Conservation (phyloP, 2,329 filamentous ascomycete species). For the Exophiala aquamarina region DNA sequence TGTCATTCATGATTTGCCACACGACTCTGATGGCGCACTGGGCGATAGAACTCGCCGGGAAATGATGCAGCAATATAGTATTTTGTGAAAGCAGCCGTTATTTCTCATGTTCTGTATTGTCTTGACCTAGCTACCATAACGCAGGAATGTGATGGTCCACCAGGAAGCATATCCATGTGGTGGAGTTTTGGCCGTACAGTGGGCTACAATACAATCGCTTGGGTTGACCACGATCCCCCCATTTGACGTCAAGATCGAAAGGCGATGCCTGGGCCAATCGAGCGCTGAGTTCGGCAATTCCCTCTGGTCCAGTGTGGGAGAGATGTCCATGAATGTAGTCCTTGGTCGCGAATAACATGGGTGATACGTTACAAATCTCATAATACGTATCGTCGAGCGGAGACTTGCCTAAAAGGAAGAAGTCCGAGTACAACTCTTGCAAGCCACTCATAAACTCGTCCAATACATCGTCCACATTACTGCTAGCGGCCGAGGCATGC, state of each 20-base stretch:
- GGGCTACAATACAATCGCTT: constrained; percentile 33
- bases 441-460: constrained; percentile 28
- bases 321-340: constrained; percentile 33
- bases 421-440: constrained; percentile 31
- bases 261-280: constrained; percentile 21
- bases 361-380: constrained; percentile 34
- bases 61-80: no score
- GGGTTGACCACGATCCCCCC: constrained; percentile 26
- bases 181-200: constrained; percentile 26
- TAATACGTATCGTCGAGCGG: constrained; percentile 28
- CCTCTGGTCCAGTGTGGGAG: constrained; percentile 23
- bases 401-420: constrained; percentile 30
- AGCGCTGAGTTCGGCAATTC: constrained; percentile 23
- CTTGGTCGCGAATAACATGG: constrained; percentile 24
- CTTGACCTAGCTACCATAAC: constrained; percentile 21
- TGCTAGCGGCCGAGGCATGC: constrained; percentile 13
- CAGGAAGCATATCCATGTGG: constrained; percentile 31
- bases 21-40: no score
- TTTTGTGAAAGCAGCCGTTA: no score
- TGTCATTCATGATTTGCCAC: no score
- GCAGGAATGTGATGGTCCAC: constrained; percentile 24
- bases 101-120: no score
- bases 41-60: no score
- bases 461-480: constrained; percentile 25
- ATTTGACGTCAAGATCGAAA: constrained; percentile 30